Evolutionary conservation across 2,329 filamentous ascomycete genomes (phyloP).

Genomic region (Septoria petroselini): DNA sequence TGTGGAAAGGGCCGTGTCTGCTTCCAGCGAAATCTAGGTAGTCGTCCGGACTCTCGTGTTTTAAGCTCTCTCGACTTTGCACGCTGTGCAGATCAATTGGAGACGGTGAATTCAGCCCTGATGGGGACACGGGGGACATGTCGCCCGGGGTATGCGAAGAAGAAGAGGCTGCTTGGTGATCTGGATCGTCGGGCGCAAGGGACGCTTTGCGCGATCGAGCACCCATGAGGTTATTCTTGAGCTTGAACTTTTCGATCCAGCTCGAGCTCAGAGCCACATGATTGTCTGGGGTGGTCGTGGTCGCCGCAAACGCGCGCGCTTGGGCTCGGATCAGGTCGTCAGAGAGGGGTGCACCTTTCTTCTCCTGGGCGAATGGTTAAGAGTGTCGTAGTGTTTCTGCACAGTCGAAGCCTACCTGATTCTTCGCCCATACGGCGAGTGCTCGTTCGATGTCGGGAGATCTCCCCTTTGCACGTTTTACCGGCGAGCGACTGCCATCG

Average conservation of each 20-base stretch:
- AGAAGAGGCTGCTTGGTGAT: constrained; percentile 57
- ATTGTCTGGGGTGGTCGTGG: constrained; percentile 67
- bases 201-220: constrained; percentile 56
- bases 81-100: constrained; percentile 61
- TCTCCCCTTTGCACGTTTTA: constrained; percentile 80
- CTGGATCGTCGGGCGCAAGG: constrained; percentile 63
- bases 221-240: constrained; percentile 68
- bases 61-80: constrained; percentile 67
- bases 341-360: constrained; percentile 68
- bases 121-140: constrained; percentile 71
- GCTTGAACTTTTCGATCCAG: constrained; percentile 95
- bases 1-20: constrained; percentile 63
- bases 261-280: constrained; percentile 68
- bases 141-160: constrained; percentile 59
- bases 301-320: constrained; percentile 66
- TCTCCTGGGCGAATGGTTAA: constrained; percentile 53
- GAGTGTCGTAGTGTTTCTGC: neutral
- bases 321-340: constrained; percentile 84
- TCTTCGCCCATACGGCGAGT: constrained; percentile 80
- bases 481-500: constrained; percentile 73
- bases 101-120: constrained; percentile 63
- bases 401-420: constrained; percentile 41
- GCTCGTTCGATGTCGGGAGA: constrained; percentile 89
- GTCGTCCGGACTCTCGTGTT: constrained; percentile 56
- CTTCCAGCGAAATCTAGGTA: constrained; percentile 57